phyloP scores from a whole-genome alignment of 345 rosid genomes.

The Tarenaya hassleriana region DNA sequence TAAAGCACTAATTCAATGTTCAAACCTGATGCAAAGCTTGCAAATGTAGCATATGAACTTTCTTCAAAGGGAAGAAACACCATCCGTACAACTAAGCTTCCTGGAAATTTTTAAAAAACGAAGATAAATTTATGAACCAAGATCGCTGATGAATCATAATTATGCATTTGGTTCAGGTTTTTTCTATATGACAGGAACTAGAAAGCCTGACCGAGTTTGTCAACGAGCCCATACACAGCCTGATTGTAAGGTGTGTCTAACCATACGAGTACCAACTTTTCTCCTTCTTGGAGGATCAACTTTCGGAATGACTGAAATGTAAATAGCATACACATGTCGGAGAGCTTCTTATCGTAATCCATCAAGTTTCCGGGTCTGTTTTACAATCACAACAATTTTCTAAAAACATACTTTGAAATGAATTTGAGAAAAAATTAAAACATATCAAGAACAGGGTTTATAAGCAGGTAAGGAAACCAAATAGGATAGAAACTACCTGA shows the following conservation, averaged over 20 bases:
- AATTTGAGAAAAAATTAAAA: neutral
- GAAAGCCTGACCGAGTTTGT: constrained; percentile 93
- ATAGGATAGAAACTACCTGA: constrained; percentile 48
- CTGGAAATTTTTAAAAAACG: neutral
- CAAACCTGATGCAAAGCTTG: constrained; percentile 96
- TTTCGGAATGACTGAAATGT: constrained; percentile 79
- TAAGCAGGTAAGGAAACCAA: neutral
- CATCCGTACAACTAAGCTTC: constrained; percentile 12
- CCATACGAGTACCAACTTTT: constrained; percentile 91
- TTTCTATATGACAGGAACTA: too few relatives aligned
- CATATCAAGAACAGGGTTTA: constrained; percentile 4
- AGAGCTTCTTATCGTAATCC: constrained; percentile 66
- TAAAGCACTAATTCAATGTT: neutral
- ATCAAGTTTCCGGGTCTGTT: constrained; percentile 50
- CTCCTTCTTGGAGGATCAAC: constrained; percentile 95
- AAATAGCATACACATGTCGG: constrained; percentile 74
- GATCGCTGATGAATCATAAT: constrained; percentile 9
- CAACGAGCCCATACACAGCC: constrained; percentile 92
- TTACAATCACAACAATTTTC: constrained; percentile 19
- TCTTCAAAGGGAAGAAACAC: constrained; percentile 49
- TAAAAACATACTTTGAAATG: constrained; percentile 8
- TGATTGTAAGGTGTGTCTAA: constrained; percentile 94
- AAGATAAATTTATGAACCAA: constrained; percentile 7
- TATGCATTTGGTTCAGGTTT: too few relatives aligned
- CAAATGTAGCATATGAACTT: constrained; percentile 87